These are phyloP conservation scores for Entomortierella chlamydospora DNA, from an alignment of 192 early-diverging fungal genomes.

Conservation along the genomic window DNA sequence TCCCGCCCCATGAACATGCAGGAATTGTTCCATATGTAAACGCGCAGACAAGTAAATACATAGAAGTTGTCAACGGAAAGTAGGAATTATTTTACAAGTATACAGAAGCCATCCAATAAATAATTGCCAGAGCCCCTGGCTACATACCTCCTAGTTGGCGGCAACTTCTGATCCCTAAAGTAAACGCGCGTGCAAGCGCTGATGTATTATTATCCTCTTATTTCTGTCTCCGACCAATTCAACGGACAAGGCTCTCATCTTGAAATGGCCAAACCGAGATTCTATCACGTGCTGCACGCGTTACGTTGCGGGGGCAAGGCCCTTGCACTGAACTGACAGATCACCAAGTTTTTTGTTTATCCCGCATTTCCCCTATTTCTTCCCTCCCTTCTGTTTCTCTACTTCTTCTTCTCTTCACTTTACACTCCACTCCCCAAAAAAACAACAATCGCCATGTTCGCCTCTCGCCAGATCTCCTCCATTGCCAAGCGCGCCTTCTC, in stretches of 20 bases:
- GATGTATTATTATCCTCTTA: background rate
- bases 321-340: no score
- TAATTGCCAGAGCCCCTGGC: no score
- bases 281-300: no score
- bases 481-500: constrained; percentile 67
- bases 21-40: constrained; percentile 74
- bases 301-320: no score
- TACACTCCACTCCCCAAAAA: constrained; percentile 4
- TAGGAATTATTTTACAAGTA: no score
- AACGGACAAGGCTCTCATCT: no score
- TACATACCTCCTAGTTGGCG: no score
- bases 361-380: background rate
- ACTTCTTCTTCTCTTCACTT: constrained; percentile 6
- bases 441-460: constrained; percentile 24
- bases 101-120: no score
- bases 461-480: constrained; percentile 47
- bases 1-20: constrained; percentile 75
- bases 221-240: background rate
- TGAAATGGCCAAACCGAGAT: no score
- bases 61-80: no score
- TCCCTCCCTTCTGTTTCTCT: constrained; percentile 1
- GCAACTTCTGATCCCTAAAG: background rate
- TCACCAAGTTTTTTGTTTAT: background rate
- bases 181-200: background rate
- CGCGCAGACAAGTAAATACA: no score